Percentiles rank a stretch among this genome's conserved stretches.
Evolutionary conservation across 2,329 filamentous ascomycete genomes (phyloP).

Genomic region (Colletotrichum graminicola): DNA sequence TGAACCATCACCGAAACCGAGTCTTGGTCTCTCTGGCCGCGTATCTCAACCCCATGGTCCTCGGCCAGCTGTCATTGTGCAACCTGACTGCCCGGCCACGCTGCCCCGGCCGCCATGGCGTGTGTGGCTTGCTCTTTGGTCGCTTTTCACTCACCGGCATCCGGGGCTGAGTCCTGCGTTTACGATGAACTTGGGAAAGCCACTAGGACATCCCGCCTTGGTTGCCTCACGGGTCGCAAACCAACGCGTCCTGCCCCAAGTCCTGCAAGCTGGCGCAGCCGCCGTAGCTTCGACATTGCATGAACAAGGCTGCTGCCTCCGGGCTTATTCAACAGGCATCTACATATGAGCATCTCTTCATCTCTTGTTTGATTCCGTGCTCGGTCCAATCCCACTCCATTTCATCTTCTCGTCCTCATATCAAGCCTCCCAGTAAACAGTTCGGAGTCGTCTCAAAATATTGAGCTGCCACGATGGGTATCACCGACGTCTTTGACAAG

Average conservation of each 20-base stretch:
- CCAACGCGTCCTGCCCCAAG: neutral
- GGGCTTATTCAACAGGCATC: neutral
- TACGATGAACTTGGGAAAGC: neutral
- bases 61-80: neutral
- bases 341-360: neutral
- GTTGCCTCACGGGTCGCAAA: neutral
- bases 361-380: neutral
- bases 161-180: constrained; percentile 14
- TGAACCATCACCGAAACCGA: too few species aligned
- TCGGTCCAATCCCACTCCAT: too few species aligned
- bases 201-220: constrained; percentile 1
- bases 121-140: constrained; percentile 6
- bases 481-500: constrained; percentile 13
- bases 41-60: neutral
- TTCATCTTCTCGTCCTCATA: neutral
- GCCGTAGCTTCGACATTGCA: neutral
- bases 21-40: too few species aligned
- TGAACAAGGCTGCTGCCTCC: neutral
- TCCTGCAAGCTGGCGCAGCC: neutral
- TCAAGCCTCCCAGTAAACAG: neutral
- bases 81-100: neutral
- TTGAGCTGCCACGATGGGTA: neutral
- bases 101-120: neutral
- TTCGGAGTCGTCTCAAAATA: neutral
- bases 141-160: constrained; percentile 19